Evolutionary conservation across 208 protist species (phyloP).

Genomic region (Vickermania spadyakhi): DNA sequence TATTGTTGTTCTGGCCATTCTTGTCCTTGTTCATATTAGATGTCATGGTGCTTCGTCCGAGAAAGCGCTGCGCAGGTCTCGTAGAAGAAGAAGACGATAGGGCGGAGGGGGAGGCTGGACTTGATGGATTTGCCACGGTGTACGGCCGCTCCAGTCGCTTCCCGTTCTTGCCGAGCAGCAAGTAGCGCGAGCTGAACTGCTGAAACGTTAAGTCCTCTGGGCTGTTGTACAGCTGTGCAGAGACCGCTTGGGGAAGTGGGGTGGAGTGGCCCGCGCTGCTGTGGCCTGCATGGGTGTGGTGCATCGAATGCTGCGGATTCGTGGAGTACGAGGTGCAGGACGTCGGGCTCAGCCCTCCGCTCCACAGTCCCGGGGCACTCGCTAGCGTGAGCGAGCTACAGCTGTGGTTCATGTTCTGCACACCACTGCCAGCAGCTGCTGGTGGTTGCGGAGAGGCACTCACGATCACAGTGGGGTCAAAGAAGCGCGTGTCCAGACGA

Average conservation of each 20-base stretch:
- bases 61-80: too few relatives aligned
- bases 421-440: not conserved
- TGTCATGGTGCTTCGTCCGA: too few relatives aligned
- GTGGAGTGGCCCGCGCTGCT: too few relatives aligned
- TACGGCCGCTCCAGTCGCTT: not conserved
- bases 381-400: not conserved
- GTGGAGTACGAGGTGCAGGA: not conserved
- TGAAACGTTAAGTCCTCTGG: not conserved
- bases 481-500: not conserved
- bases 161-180: not conserved
- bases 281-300: too few relatives aligned
- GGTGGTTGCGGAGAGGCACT: not conserved
- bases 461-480: not conserved
- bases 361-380: too few relatives aligned
- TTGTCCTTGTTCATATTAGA: too few relatives aligned
- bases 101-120: not conserved
- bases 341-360: not conserved
- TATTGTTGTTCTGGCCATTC: not conserved
- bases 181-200: not conserved
- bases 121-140: not conserved
- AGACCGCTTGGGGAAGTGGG: not conserved
- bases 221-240: not conserved
- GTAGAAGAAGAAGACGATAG: too few relatives aligned
- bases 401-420: not conserved
- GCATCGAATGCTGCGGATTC: not conserved